Evolutionary conservation across 106 monocot genomes (phyloP), one percentile per base, ranked within the genome.

Genomic region (Acorus calamus): DNA sequence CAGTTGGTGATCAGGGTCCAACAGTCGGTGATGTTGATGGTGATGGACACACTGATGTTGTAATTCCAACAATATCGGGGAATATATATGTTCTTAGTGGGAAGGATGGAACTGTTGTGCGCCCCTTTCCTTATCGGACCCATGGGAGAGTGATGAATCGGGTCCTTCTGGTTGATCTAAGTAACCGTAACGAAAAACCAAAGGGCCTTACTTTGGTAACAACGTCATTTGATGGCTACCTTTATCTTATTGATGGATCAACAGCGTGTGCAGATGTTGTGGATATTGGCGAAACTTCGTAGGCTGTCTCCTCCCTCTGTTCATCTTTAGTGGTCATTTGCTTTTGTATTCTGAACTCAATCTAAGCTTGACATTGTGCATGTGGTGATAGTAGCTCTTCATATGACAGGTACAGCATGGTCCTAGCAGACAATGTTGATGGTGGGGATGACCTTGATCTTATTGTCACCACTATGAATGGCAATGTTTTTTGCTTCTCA

Each of bases 371-470:
- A n/a, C 3, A n/a, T 49, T 28, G 28, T 28, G 5, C 62, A 65
- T 13, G 12, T 8, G 12, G 45, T 73, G 47, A 57, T 45, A 9
- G 46, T 44, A 28, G 51, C 68, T 28, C 55, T 59, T 46, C 61
- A 42, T 60, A 77, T 62, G 49, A 46, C 88, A 98, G 98, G 41
- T 98, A 98, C 72, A 84, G 75, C 58, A 88, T 92, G 91, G 92
- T 85, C 56, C 69, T 98, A 67, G 98, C 92, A 54, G 98, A 98
- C 70, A 98, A 98, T 72, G 77, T 98, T 69, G 98, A 98, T 80
- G 98, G 98, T 79, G 98, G 98, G 65, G 98, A 98, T 70, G 98
- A 98, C 74, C 88, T 99, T 52, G 98, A 99, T 79, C 83, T 99
- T 57, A 73, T 99, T 71, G 92, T 99, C 47, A 66, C 88, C n/a